Conservation (phyloP, 1,284 basidiomycete genomes). For the Sporisorium sorghi region DNA sequence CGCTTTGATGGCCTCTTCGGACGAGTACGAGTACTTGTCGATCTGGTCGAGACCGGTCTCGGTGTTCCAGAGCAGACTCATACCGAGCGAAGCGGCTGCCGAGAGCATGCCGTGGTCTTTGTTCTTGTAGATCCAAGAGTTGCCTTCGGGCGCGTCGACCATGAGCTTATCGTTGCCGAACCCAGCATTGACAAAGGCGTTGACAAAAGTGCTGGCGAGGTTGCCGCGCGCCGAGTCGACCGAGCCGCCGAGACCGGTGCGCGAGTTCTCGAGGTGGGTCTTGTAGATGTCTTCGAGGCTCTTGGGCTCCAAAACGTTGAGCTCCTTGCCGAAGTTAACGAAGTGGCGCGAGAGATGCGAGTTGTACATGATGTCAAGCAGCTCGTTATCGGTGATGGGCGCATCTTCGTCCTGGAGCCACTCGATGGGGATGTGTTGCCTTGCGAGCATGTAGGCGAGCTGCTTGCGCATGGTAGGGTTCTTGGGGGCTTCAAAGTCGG, state of each 20-base stretch:
- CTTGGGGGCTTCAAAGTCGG: slow-evolving; percentile 66
- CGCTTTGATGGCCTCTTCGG: slow-evolving; percentile 96
- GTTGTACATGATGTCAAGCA: slow-evolving; percentile 78
- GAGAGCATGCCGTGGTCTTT: slow-evolving; percentile 99
- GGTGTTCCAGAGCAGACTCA: slow-evolving; percentile 95
- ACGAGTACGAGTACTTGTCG: slow-evolving; percentile 97
- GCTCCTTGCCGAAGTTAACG: slow-evolving; percentile 91
- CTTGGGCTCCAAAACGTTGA: slow-evolving; percentile 89
- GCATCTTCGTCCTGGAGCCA: slow-evolving; percentile 80
- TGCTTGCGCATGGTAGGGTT: slow-evolving; percentile 84
- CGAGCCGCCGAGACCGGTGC: slow-evolving; percentile 70
- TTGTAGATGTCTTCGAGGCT: slow-evolving; percentile 98
- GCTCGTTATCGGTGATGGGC: slow-evolving; percentile 72
- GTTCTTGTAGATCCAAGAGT: slow-evolving; percentile 99
- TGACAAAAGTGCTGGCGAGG: slow-evolving; percentile 95
- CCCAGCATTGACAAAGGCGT: slow-evolving; percentile 98
- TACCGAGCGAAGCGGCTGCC: slow-evolving; percentile 91
- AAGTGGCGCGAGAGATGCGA: slow-evolving; percentile 80
- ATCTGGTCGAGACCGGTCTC: slow-evolving; percentile 93
- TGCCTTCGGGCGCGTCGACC: slow-evolving; percentile 94
- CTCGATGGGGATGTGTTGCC: slow-evolving; percentile 89
- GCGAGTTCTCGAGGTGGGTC: slow-evolving; percentile 84
- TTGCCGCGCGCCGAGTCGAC: slow-evolving; percentile 95
- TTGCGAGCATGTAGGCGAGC: slow-evolving; percentile 90
- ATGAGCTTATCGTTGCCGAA: slow-evolving; percentile 99